Conservation (phyloP, 1,284 basidiomycete genomes). For the Austroboletus olivaceoglutinosus region DNA sequence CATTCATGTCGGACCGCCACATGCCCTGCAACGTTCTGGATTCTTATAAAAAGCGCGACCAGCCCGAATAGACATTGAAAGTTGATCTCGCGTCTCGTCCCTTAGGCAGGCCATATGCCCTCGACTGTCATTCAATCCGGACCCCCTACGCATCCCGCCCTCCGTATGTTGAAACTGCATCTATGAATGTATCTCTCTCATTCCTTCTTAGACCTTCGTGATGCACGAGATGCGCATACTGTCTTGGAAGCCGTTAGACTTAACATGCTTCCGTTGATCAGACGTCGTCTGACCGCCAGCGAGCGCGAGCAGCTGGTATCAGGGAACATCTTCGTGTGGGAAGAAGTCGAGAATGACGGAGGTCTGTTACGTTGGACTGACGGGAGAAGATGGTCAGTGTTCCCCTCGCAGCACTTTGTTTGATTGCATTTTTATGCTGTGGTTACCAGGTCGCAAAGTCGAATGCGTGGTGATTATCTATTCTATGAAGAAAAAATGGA, state of each 20-base stretch:
- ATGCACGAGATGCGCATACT: conserved; percentile 67
- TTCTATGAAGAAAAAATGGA: conserved; percentile 80
- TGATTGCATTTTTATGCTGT: conserved; percentile 2
- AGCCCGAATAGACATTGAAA: not conserved
- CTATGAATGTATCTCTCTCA: conserved; percentile 2
- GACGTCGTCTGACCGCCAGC: conserved; percentile 59
- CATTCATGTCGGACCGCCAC: conserved; percentile 14
- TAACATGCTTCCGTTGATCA: conserved; percentile 66
- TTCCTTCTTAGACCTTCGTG: conserved; percentile 58
- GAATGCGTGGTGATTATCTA: conserved; percentile 77
- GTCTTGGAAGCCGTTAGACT: conserved; percentile 73
- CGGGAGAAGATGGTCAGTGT: conserved; percentile 62
- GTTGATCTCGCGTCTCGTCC: conserved; percentile 4
- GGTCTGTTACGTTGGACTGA: conserved; percentile 76
- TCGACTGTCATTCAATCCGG: conserved; percentile 20
- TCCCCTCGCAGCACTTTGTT: not conserved
- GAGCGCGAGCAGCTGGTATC: conserved; percentile 67
- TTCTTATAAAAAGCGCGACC: conserved; percentile 27
- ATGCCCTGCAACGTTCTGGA: conserved; percentile 11
- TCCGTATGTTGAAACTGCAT: conserved; percentile 44
- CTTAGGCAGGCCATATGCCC: conserved; percentile 11
- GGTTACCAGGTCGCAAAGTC: conserved; percentile 65
- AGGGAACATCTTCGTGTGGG: conserved; percentile 80
- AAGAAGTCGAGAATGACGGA: conserved; percentile 76
- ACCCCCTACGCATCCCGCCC: conserved; percentile 52